These are phyloP conservation scores for Raffaelea ambrosiae DNA, from an alignment of 2,329 filamentous ascomycete species.

Conservation along the genomic window DNA sequence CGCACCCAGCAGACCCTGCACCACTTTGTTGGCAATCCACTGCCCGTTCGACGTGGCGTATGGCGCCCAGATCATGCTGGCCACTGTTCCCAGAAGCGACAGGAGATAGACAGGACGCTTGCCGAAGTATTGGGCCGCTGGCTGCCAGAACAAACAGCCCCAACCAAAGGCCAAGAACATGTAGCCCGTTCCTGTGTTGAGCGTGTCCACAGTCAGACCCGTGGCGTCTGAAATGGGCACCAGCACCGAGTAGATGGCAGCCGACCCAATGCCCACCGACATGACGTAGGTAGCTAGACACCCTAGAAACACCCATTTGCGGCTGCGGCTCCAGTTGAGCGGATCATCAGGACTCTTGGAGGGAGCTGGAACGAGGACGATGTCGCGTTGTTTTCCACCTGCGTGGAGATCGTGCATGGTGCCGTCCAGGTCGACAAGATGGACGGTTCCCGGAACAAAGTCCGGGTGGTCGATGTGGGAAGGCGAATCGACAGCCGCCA, in stretches of 20 bases:
- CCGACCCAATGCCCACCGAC: slow-evolving; percentile 37
- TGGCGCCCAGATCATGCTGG: slow-evolving; percentile 23
- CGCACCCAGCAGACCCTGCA: slow-evolving; percentile 33
- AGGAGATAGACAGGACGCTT: too few species aligned
- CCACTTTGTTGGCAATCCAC: slow-evolving; percentile 34
- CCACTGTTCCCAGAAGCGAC: too few species aligned
- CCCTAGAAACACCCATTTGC: slow-evolving; percentile 15
- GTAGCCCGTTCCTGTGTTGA: slow-evolving; percentile 38
- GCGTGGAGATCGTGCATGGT: slow-evolving; percentile 18
- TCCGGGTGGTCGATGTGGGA: too few species aligned
- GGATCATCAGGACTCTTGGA: slow-evolving; percentile 40
- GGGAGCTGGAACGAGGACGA: slow-evolving; percentile 23
- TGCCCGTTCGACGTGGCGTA: slow-evolving; percentile 28
- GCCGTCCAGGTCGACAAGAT: slow-evolving; percentile 29
- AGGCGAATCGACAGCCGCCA: too few species aligned
- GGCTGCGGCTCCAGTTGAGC: background rate
- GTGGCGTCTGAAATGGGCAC: slow-evolving; percentile 36
- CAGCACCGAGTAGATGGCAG: slow-evolving; percentile 38
- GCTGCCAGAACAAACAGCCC: too few species aligned
- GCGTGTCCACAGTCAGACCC: slow-evolving; percentile 30
- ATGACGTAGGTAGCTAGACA: slow-evolving; percentile 7
- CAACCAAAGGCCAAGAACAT: too few species aligned
- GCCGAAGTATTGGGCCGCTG: too few species aligned
- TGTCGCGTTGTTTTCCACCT: slow-evolving; percentile 13
- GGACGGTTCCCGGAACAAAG: slow-evolving; percentile 28